Evolutionary conservation across 441 rosid species (phyloP).

Genomic region (Geranium incanum): DNA sequence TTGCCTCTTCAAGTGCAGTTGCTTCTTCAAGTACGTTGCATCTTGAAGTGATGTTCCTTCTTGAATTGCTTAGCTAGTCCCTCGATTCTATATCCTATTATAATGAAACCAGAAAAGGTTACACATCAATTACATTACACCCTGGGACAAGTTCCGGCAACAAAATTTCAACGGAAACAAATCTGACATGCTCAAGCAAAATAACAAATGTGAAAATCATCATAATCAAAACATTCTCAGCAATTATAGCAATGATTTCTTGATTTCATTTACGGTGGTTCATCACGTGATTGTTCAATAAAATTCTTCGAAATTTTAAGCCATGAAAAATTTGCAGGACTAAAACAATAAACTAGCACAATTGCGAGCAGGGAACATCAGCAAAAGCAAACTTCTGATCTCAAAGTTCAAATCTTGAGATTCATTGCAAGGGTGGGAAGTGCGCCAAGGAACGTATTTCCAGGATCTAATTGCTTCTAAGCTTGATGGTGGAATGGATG

Average conservation of each 20-base stretch:
- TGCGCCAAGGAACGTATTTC: slow-evolving; percentile 82
- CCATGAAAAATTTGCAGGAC: slow-evolving; percentile 40
- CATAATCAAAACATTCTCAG: no score
- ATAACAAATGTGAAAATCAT: no score
- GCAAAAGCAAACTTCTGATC: slow-evolving; percentile 87
- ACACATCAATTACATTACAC: no score
- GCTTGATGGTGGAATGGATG: slow-evolving; percentile 94
- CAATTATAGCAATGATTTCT: background rate
- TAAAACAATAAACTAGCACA: slow-evolving; percentile 80
- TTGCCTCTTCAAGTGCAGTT: no score
- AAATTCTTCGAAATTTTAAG: slow-evolving; percentile 9
- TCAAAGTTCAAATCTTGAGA: slow-evolving; percentile 68
- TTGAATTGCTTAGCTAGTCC: no score
- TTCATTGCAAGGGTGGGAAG: slow-evolving; percentile 75
- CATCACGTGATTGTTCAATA: background rate
- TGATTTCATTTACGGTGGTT: background rate
- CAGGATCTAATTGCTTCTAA: slow-evolving; percentile 70
- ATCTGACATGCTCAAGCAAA: no score
- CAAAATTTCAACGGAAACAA: no score
- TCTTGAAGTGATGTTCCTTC: no score
- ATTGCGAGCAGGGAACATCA: slow-evolving; percentile 79
- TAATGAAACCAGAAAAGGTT: no score
- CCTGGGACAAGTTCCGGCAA: no score
- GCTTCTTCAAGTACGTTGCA: no score
- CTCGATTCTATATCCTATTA: no score